Percentiles rank a stretch among this genome's conserved stretches.
Conservation (phyloP, 2,329 filamentous ascomycete species). For the Pseudogymnoascus sp. region DNA sequence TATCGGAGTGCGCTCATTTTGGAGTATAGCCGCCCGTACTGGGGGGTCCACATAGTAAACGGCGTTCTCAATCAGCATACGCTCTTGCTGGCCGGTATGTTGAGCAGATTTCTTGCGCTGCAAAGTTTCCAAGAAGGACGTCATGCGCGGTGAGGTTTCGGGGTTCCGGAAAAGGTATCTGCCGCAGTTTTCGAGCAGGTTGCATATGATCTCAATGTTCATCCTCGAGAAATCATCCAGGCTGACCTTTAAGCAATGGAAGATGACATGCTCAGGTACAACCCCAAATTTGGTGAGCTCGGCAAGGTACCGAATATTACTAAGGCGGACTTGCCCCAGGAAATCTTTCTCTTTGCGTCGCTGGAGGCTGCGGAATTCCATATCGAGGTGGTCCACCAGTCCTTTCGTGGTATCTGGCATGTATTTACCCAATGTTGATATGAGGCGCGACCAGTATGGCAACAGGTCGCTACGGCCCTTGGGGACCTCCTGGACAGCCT, state of each 20-base stretch:
- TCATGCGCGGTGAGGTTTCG: constrained; percentile 88
- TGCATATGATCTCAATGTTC: constrained; percentile 98
- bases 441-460: constrained; percentile 82
- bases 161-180: constrained; percentile 87
- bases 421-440: constrained; percentile 88
- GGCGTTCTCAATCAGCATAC: constrained; percentile 97
- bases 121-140: constrained; percentile 85
- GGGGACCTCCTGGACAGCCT: constrained; percentile 86
- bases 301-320: constrained; percentile 94
- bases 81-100: constrained; percentile 89
- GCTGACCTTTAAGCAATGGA: constrained; percentile 96
- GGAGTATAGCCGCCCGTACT: constrained; percentile 83
- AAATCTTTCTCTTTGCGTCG: constrained; percentile 97
- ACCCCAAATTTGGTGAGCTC: constrained; percentile 97
- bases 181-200: constrained; percentile 91
- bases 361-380: constrained; percentile 93
- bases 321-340: constrained; percentile 81
- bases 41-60: constrained; percentile 97
- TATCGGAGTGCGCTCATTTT: constrained; percentile 90
- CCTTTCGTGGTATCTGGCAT: constrained; percentile 91
- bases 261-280: constrained; percentile 96
- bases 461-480: constrained; percentile 89
- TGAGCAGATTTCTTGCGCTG: constrained; percentile 94
- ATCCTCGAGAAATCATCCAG: constrained; percentile 96
- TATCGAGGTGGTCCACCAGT: constrained; percentile 83